phyloP scores from a whole-genome alignment of 495 filamentous ascomycete species.

The Pyrenopolyporus hunteri region DNA sequence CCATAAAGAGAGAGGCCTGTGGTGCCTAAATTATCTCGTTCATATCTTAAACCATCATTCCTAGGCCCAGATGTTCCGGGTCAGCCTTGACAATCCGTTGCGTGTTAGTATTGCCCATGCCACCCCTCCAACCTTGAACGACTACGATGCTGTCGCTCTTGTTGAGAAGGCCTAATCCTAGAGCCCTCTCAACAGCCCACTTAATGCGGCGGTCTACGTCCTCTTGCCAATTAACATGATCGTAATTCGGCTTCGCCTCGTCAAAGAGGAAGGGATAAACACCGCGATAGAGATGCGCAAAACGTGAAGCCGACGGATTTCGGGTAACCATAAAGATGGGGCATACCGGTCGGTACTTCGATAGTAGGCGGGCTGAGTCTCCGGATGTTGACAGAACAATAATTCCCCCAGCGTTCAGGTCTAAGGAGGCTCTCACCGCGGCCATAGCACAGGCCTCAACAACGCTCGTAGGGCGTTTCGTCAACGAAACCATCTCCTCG shows the following conservation, averaged over 20 bases:
- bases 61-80: constrained; percentile 52
- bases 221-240: constrained; percentile 89
- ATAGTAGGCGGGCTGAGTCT: constrained; percentile 88
- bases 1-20: neutral
- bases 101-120: constrained; percentile 98
- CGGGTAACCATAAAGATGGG: constrained; percentile 98
- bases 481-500: constrained; percentile 87
- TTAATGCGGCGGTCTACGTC: constrained; percentile 96
- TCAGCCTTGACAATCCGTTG: constrained; percentile 64
- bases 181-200: constrained; percentile 88
- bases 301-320: constrained; percentile 80
- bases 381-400: constrained; percentile 92
- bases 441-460: constrained; percentile 95
- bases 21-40: neutral
- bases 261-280: constrained; percentile 97
- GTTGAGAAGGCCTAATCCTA: constrained; percentile 80
- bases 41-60: constrained; percentile 26
- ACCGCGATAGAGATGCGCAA: constrained; percentile 94
- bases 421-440: constrained; percentile 89
- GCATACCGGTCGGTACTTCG: constrained; percentile 98
- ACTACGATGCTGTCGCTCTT: constrained; percentile 88
- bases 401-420: constrained; percentile 94
- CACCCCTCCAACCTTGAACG: constrained; percentile 97
- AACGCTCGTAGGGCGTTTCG: constrained; percentile 78
- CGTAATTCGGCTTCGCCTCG: constrained; percentile 92